Evolutionary conservation across 2,329 filamentous ascomycete genomes (phyloP).

Genomic region (Diaporthe sp.): DNA sequence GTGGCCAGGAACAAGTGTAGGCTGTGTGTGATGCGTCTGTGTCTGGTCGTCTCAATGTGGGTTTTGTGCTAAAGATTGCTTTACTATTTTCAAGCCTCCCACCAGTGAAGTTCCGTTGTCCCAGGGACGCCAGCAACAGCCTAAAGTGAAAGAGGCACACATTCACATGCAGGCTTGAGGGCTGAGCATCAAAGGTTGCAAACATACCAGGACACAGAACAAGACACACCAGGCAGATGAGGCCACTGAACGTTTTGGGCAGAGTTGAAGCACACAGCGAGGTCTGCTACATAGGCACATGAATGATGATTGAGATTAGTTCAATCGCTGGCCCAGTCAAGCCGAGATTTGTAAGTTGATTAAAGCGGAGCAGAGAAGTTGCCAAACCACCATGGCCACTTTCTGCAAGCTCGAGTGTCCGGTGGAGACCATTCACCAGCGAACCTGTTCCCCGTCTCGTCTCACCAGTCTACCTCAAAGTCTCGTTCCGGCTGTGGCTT

Average conservation of each 20-base stretch:
- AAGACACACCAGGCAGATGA: background rate
- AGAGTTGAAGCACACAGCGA: background rate
- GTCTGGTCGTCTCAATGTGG: background rate
- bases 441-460: no score
- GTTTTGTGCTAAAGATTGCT: background rate
- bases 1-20: background rate
- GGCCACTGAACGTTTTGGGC: background rate
- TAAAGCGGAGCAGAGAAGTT: no score
- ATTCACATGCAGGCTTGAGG: background rate
- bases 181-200: background rate
- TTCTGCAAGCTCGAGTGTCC: background rate
- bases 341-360: no score
- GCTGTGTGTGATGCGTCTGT: background rate
- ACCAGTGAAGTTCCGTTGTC: background rate
- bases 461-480: conserved; percentile 37
- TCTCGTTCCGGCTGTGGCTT: conserved; percentile 35
- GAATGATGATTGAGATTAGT: no score
- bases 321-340: no score
- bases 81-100: background rate
- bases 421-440: background rate
- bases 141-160: background rate
- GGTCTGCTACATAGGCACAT: no score
- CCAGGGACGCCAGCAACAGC: background rate
- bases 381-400: no score
- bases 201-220: background rate